These are phyloP conservation scores for Trichoderma asperelloides DNA, from an alignment of 495 filamentous ascomycete species.

Conservation along the genomic window DNA sequence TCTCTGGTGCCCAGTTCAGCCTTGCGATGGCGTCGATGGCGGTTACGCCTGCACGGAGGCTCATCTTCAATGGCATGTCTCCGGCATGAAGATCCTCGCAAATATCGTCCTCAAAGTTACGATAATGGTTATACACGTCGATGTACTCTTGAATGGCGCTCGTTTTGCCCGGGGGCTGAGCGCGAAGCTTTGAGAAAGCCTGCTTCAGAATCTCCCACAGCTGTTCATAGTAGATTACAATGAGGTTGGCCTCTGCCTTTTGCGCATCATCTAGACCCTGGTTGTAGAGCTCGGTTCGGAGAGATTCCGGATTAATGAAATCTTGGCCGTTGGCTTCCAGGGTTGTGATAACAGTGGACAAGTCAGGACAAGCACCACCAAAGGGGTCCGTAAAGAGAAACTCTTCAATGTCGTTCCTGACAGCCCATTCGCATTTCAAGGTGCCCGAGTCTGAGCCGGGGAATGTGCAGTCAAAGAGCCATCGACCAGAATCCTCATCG, in stretches of 20 bases:
- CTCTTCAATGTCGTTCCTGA: not conserved
- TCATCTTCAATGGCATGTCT: conserved; percentile 1
- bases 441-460: not conserved
- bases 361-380: conserved; percentile 6
- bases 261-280: conserved; percentile 1
- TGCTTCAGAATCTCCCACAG: conserved; percentile 3
- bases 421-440: not conserved
- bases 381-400: not conserved
- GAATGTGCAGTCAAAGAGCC: conserved; percentile 3
- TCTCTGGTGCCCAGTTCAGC: conserved; percentile 1
- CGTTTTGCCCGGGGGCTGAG: not conserved
- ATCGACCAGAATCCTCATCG: not conserved
- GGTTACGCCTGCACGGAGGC: conserved; percentile 2
- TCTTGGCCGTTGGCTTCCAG: conserved; percentile 1
- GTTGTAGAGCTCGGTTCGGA: not conserved
- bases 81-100: not conserved
- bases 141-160: conserved; percentile 4
- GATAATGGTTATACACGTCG: not conserved
- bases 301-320: not conserved
- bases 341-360: conserved; percentile 3
- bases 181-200: not conserved
- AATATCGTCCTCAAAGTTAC: conserved; percentile 1
- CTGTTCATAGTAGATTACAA: conserved; percentile 1
- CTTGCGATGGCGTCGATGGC: not conserved
- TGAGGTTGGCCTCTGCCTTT: conserved; percentile 1